Evolutionary conservation across 2,329 filamentous ascomycete genomes (phyloP).

Genomic region (Penicillium rolfsii): DNA sequence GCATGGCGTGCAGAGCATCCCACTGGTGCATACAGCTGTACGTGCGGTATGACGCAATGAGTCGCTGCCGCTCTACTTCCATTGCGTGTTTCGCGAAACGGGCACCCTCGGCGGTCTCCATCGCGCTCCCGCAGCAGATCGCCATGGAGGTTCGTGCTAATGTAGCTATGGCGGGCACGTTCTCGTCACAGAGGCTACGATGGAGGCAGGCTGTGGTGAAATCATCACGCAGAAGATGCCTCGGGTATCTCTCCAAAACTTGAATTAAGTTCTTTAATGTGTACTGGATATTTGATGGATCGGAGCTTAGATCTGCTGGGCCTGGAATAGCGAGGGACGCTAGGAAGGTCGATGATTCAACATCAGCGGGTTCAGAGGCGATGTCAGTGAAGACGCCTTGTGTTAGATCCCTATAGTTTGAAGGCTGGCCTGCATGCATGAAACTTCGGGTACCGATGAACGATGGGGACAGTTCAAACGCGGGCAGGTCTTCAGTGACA

Average conservation of each 20-base stretch:
- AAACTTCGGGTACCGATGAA: not conserved
- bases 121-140: conserved; percentile 26
- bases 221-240: conserved; percentile 18
- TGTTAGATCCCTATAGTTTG: not conserved
- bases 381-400: not conserved
- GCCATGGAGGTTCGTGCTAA: conserved; percentile 28
- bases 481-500: not conserved
- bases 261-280: conserved; percentile 5
- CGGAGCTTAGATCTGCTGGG: not conserved
- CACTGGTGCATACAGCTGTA: conserved; percentile 20
- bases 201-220: conserved; percentile 26
- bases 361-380: not conserved
- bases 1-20: conserved; percentile 32
- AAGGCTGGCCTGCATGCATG: not conserved
- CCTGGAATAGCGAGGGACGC: not conserved
- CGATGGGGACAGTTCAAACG: not conserved
- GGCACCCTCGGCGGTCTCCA: conserved; percentile 16
- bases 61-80: conserved; percentile 24
- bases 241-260: conserved; percentile 25
- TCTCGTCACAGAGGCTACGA: conserved; percentile 22
- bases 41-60: conserved; percentile 24
- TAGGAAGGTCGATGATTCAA: not conserved
- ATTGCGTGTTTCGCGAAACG: conserved; percentile 25
- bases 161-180: conserved; percentile 26
- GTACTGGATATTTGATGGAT: not conserved